A percentile compares a stretch with the other conserved stretches of the same genome.
Conservation (phyloP, 306 rosid species). For the Cicer cuneatum region DNA sequence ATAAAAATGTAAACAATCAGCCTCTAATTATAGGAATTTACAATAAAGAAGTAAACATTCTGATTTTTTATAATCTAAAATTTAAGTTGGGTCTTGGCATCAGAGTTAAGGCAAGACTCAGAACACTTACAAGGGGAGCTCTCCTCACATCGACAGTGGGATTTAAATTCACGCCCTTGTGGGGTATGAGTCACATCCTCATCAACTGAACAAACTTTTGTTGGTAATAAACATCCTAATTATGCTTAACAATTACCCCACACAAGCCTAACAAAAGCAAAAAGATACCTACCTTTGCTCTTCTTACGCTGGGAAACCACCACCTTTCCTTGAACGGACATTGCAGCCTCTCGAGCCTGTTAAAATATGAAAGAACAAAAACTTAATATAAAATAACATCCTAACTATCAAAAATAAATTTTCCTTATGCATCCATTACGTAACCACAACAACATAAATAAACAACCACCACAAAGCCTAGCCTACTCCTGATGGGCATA, state of each 20-base stretch:
- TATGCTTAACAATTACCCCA: constrained; percentile 9
- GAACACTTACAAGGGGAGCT: background rate
- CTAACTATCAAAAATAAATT: constrained; percentile 15
- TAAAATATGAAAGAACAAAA: constrained; percentile 44
- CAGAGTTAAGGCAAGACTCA: background rate
- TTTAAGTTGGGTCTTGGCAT: background rate
- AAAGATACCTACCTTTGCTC: constrained; percentile 77
- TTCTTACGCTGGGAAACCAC: constrained; percentile 96
- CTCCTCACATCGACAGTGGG: background rate
- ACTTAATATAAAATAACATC: background rate
- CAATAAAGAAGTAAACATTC: background rate
- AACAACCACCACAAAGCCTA: constrained; percentile 25
- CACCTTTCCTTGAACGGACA: constrained; percentile 83
- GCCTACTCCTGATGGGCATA: background rate
- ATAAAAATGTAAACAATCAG: background rate
- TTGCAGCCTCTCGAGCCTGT: constrained; percentile 96
- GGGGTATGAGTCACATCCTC: background rate
- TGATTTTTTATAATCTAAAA: background rate
- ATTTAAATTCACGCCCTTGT: background rate
- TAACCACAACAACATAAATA: constrained; percentile 9
- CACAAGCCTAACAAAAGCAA: constrained; percentile 17
- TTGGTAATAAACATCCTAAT: background rate
- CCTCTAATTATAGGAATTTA: background rate
- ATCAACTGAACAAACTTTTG: background rate
- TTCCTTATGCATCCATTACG: background rate